Conservation (phyloP, 2,329 filamentous ascomycete genomes). For the Fusarium phyllophilum region DNA sequence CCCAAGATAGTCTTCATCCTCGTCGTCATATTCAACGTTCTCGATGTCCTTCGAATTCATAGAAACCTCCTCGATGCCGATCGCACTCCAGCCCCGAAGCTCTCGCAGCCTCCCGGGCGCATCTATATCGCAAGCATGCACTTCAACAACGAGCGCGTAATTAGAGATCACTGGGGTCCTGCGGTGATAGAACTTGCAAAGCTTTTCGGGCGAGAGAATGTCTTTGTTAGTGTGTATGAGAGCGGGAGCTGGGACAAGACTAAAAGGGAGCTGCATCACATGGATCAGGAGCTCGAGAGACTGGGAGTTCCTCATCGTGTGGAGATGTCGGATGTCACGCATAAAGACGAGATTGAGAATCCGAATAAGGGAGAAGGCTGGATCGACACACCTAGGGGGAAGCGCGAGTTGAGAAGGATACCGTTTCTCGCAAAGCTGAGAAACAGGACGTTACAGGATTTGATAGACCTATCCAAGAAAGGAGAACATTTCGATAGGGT, state of each 20-base stretch:
- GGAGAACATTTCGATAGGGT: conserved; percentile 67
- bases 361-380: conserved; percentile 64
- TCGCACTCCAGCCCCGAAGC: conserved; percentile 34
- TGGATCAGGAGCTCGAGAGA: conserved; percentile 64
- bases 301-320: conserved; percentile 65
- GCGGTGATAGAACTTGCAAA: conserved; percentile 67
- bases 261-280: conserved; percentile 66
- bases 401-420: conserved; percentile 70
- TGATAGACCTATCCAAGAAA: conserved; percentile 60
- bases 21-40: conserved; percentile 50
- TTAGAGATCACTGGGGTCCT: conserved; percentile 70
- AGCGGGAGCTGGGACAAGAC: conserved; percentile 76
- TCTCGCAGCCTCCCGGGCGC: conserved; percentile 49
- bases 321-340: conserved; percentile 67
- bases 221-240: conserved; percentile 75
- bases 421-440: conserved; percentile 73
- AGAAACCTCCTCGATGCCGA: conserved; percentile 46
- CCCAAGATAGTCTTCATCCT: conserved; percentile 50
- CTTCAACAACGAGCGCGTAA: conserved; percentile 71
- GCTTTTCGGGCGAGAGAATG: conserved; percentile 69
- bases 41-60: conserved; percentile 54
- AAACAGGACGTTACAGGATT: conserved; percentile 70
- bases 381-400: conserved; percentile 67
- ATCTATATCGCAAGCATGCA: conserved; percentile 77
- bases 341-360: conserved; percentile 63